These are phyloP conservation scores for Lepidium didymum DNA, from an alignment of 345 rosid species.

Conservation along the genomic window DNA sequence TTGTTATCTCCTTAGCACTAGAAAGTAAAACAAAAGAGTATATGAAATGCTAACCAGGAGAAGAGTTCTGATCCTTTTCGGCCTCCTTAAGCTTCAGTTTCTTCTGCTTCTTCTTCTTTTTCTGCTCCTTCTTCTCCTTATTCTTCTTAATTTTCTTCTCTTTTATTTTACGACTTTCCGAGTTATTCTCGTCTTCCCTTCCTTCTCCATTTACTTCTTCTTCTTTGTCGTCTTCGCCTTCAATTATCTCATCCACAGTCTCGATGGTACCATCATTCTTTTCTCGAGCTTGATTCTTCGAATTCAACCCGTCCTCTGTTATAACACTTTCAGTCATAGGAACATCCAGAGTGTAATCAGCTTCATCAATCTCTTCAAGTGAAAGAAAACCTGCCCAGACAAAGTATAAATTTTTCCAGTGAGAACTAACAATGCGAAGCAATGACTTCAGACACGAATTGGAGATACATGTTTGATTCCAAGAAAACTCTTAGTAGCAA, in stretches of 20 bases:
- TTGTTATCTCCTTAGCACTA: neutral
- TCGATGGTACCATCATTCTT: conserved; percentile 28
- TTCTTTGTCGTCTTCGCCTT: conserved; percentile 18
- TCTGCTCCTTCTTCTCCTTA: conserved; percentile 34
- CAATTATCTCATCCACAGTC: conserved; percentile 21
- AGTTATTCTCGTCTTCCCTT: neutral
- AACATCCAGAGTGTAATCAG: conserved; percentile 44
- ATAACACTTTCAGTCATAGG: conserved; percentile 32
- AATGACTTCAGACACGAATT: neutral
- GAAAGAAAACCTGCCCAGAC: conserved; percentile 64
- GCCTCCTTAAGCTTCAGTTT: conserved; percentile 22
- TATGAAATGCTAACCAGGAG: conserved; percentile 43
- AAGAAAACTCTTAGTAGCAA: neutral
- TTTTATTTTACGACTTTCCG: conserved; percentile 32
- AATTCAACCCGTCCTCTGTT: conserved; percentile 23
- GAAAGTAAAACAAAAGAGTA: neutral
- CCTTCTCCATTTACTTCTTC: neutral
- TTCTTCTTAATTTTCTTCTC: conserved; percentile 33
- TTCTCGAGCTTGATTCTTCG: conserved; percentile 25
- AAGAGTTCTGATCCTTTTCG: conserved; percentile 25
- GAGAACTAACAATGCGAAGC: neutral
- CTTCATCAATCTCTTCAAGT: conserved; percentile 87
- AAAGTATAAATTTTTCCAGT: neutral
- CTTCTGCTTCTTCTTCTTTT: conserved; percentile 29
- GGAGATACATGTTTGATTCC: neutral